phyloP scores from a whole-genome alignment of 441 rosid genomes.

The Theobroma grandiflorum region DNA sequence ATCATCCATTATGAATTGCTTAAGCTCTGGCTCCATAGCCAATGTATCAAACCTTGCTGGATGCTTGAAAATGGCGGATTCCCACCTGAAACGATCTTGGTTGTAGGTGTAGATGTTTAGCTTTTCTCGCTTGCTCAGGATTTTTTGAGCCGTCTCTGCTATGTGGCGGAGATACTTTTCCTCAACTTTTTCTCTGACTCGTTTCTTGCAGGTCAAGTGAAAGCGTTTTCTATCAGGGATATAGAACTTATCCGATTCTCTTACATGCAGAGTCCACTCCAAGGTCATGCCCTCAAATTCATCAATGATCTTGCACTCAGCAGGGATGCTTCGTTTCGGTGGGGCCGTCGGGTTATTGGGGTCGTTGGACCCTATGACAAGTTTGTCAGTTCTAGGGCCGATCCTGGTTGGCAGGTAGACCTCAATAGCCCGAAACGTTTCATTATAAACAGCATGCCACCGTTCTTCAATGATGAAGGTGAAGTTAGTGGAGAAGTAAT shows the following conservation, averaged over 20 bases:
- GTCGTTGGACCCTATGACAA: constrained; percentile 44
- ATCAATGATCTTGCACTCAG: constrained; percentile 29
- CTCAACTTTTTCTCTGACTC: constrained; percentile 20
- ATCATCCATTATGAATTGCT: constrained; percentile 35
- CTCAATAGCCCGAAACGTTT: constrained; percentile 39
- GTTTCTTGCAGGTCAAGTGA: constrained; percentile 35
- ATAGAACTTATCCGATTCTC: constrained; percentile 30
- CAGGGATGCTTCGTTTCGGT: constrained; percentile 33
- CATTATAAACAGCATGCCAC: constrained; percentile 45
- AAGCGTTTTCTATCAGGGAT: constrained; percentile 17
- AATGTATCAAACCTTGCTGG: constrained; percentile 47
- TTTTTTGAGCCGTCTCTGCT: constrained; percentile 18
- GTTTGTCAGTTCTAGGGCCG: constrained; percentile 25
- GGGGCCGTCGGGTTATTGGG: constrained; percentile 33
- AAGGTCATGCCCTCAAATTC: constrained; percentile 30
- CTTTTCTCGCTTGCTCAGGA: constrained; percentile 28
- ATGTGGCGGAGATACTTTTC: constrained; percentile 34
- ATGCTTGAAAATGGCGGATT: constrained; percentile 37
- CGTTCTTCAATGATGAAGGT: constrained; percentile 46
- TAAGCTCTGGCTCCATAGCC: constrained; percentile 43
- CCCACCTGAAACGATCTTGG: constrained; percentile 34
- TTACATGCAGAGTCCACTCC: constrained; percentile 35
- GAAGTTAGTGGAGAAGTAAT: constrained; percentile 34
- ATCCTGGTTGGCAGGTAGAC: constrained; percentile 39
- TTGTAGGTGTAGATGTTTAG: constrained; percentile 45